These are phyloP conservation scores for Chaetoscypha palmicola DNA, from an alignment of 2,329 filamentous ascomycete genomes.

Conservation along the genomic window DNA sequence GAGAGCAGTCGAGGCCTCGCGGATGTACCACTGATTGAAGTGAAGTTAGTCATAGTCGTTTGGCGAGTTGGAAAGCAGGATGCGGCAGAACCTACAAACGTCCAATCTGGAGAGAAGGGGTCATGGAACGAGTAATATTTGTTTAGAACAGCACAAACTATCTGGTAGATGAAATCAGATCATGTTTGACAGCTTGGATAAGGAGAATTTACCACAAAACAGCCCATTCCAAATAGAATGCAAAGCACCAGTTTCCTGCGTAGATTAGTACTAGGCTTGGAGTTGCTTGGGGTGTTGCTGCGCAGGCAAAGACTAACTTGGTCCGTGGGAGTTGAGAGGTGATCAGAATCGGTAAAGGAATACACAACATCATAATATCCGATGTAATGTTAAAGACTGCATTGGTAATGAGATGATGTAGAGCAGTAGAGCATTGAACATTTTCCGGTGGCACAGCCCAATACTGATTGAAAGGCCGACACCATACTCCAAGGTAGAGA, in stretches of 20 bases:
- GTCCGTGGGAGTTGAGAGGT: slow-evolving; percentile 37
- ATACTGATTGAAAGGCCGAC: slow-evolving; percentile 48
- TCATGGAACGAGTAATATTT: slow-evolving; percentile 38
- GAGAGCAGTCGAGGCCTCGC: slow-evolving; percentile 46
- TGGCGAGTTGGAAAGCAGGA: neutral
- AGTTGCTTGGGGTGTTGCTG: neutral
- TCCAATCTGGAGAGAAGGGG: slow-evolving; percentile 31
- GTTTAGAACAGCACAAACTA: slow-evolving; percentile 44
- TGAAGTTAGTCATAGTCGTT: neutral
- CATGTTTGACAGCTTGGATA: neutral
- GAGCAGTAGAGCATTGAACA: slow-evolving; percentile 49
- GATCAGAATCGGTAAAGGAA: slow-evolving; percentile 45
- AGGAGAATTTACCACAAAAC: slow-evolving; percentile 38
- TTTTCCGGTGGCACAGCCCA: slow-evolving; percentile 49
- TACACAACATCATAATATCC: slow-evolving; percentile 51
- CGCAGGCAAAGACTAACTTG: slow-evolving; percentile 28
- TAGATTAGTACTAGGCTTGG: slow-evolving; percentile 32
- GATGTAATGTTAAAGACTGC: slow-evolving; percentile 53
- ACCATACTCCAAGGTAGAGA: slow-evolving; percentile 45
- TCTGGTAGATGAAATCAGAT: slow-evolving; percentile 28
- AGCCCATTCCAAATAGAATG: slow-evolving; percentile 39
- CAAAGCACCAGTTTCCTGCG: slow-evolving; percentile 45
- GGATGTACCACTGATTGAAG: slow-evolving; percentile 39
- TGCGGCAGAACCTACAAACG: slow-evolving; percentile 18
- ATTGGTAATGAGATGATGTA: slow-evolving; percentile 52